These are phyloP conservation scores for Papiliotrema fonsecae DNA, from an alignment of 1,284 basidiomycete species.

Conservation along the genomic window DNA sequence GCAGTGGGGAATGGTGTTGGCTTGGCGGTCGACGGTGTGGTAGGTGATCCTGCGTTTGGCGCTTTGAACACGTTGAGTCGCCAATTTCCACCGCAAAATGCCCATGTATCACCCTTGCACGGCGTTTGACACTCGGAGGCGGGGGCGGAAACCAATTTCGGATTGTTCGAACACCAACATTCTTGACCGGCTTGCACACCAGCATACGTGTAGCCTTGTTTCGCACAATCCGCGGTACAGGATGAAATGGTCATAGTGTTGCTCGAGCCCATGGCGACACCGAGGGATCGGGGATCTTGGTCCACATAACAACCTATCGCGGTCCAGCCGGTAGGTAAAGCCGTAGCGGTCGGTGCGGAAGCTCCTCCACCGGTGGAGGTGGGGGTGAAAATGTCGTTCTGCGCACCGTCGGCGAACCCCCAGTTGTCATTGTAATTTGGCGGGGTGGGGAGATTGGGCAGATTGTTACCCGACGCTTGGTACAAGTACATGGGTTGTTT, in stretches of 20 bases:
- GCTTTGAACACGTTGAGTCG: slow-evolving; percentile 4
- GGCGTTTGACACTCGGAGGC: not conserved
- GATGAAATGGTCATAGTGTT: not conserved
- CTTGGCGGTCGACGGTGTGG: not conserved
- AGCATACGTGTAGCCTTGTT: slow-evolving; percentile 12
- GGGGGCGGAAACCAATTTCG: not conserved
- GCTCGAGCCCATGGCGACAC: not conserved
- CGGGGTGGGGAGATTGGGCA: slow-evolving; percentile 43
- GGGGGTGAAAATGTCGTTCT: slow-evolving; percentile 27
- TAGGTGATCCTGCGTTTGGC: slow-evolving; percentile 1
- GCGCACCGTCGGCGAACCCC: slow-evolving; percentile 30
- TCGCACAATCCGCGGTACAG: slow-evolving; percentile 14
- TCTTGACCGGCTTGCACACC: slow-evolving; percentile 23
- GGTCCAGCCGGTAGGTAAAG: slow-evolving; percentile 12
- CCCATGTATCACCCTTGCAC: not conserved
- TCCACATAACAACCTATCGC: slow-evolving; percentile 4
- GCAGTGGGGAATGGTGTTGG: not conserved
- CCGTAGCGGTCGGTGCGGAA: slow-evolving; percentile 13
- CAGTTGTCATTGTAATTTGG: slow-evolving; percentile 26
- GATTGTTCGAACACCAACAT: slow-evolving; percentile 21
- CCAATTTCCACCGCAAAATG: slow-evolving; percentile 4
- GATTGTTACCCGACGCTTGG: slow-evolving; percentile 51
- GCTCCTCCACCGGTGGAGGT: slow-evolving; percentile 5
- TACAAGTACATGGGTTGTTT: slow-evolving; percentile 29
- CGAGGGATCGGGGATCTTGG: slow-evolving; percentile 1